A percentile compares a stretch with the other conserved stretches of the same genome.
Evolutionary conservation across 441 rosid species (phyloP).

Genomic region (Metrosideros polymorpha): DNA sequence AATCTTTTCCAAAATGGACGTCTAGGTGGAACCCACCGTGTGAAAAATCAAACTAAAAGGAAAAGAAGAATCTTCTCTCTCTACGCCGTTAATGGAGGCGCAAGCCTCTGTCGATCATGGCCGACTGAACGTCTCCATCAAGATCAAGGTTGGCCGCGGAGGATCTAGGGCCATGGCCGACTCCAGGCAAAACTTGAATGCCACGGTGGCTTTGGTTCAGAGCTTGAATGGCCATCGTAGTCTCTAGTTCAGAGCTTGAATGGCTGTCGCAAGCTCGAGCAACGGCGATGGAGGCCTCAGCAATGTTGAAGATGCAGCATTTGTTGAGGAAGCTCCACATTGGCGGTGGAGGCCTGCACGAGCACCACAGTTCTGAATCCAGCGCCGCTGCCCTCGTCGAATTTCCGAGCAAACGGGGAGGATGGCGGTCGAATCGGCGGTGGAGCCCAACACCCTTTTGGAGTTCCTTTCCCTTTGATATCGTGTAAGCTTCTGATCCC

Average conservation of each 20-base stretch:
- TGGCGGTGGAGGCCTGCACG: slow-evolving; percentile 55
- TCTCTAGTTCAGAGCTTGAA: background rate
- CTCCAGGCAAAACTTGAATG: background rate
- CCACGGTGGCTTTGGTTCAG: background rate
- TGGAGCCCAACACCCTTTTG: slow-evolving; percentile 30
- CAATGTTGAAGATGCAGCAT: slow-evolving; percentile 87
- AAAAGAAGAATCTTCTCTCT: background rate
- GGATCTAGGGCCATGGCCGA: background rate
- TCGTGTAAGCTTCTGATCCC: slow-evolving; percentile 30
- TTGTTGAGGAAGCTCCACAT: slow-evolving; percentile 80
- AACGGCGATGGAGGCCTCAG: background rate
- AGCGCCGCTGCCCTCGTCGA: slow-evolving; percentile 19
- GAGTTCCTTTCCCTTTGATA: slow-evolving; percentile 71
- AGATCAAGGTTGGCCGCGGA: background rate
- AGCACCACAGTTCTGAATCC: slow-evolving; percentile 30
- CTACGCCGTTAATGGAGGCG: background rate
- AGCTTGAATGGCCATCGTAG: background rate
- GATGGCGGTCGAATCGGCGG: slow-evolving; percentile 1
- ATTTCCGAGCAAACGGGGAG: background rate
- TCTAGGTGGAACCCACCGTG: background rate
- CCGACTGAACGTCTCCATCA: background rate
- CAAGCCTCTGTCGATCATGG: background rate
- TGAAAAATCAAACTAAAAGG: background rate
- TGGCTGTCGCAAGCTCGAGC: background rate
- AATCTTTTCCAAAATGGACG: background rate